Conservation (phyloP, 164 flowering plant genomes). For the Aristolochia fimbriata region DNA sequence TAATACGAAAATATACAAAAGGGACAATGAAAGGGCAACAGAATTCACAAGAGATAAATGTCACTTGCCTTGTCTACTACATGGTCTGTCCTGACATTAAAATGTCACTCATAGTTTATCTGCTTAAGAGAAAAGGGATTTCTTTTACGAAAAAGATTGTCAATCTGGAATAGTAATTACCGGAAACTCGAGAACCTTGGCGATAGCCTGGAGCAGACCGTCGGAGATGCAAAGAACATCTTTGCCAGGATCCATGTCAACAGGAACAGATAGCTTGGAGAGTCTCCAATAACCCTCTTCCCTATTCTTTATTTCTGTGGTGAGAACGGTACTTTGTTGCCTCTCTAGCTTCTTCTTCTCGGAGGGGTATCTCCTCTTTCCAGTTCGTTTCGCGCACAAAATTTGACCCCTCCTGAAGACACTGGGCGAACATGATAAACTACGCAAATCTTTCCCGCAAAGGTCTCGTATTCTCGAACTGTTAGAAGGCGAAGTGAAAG, state of each 20-base stretch:
- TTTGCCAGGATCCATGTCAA: constrained; percentile 73
- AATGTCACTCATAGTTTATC: too few relatives aligned
- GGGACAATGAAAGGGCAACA: too few relatives aligned
- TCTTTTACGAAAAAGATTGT: too few relatives aligned
- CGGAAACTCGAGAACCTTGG: constrained; percentile 87
- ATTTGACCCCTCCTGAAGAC: constrained; percentile 17
- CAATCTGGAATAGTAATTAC: constrained; percentile 22
- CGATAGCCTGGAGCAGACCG: constrained; percentile 57
- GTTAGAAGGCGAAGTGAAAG: too few relatives aligned
- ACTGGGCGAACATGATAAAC: too few relatives aligned
- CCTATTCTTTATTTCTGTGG: constrained; percentile 29
- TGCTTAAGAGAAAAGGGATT: too few relatives aligned
- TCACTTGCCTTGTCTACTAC: too few relatives aligned
- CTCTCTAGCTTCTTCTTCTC: constrained; percentile 80
- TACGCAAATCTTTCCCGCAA: too few relatives aligned
- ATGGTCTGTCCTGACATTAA: too few relatives aligned
- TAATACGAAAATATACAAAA: too few relatives aligned
- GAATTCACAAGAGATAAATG: too few relatives aligned
- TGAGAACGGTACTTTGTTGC: constrained; percentile 17
- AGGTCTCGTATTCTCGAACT: too few relatives aligned
- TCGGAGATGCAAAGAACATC: constrained; percentile 58
- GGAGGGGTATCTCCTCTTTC: constrained; percentile 84
- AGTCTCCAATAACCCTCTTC: constrained; percentile 77
- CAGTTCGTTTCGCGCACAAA: constrained; percentile 57
- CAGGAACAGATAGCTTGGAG: constrained; percentile 63